Evolutionary conservation across 2,329 filamentous ascomycete genomes (phyloP).

Genomic region (Daldinia eschscholtzii): DNA sequence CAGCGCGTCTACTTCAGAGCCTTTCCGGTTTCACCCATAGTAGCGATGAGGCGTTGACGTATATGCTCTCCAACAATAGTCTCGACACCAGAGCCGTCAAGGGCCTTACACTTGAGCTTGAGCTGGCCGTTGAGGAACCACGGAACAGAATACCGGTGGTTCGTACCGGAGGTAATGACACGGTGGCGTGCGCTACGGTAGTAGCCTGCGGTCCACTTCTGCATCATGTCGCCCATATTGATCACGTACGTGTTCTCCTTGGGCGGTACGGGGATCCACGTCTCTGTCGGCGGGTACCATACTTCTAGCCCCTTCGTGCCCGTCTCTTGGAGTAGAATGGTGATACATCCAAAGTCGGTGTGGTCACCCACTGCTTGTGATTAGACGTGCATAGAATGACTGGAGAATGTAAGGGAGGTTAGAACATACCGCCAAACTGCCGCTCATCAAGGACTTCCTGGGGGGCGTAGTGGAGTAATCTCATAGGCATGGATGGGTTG

Average conservation of each 20-base stretch:
- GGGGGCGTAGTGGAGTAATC: slow-evolving; percentile 49
- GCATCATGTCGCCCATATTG: slow-evolving; percentile 56
- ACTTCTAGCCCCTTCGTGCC: slow-evolving; percentile 50
- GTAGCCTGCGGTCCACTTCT: slow-evolving; percentile 50
- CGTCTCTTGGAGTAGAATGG: slow-evolving; percentile 51
- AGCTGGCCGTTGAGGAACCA: slow-evolving; percentile 50
- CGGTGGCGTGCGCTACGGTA: slow-evolving; percentile 52
- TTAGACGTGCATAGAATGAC: slow-evolving; percentile 9
- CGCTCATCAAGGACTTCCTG: slow-evolving; percentile 41
- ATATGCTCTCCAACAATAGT: slow-evolving; percentile 45
- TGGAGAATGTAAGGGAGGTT: background rate
- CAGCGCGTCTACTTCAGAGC: slow-evolving; percentile 25
- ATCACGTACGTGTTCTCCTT: slow-evolving; percentile 54
- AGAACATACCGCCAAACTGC: slow-evolving; percentile 47
- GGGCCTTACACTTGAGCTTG: slow-evolving; percentile 39
- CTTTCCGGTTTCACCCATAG: slow-evolving; percentile 40
- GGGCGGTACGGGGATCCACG: slow-evolving; percentile 52
- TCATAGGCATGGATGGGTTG: slow-evolving; percentile 47
- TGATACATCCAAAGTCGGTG: slow-evolving; percentile 51
- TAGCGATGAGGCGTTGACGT: slow-evolving; percentile 42
- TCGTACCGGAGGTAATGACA: slow-evolving; percentile 47
- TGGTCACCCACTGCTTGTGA: slow-evolving; percentile 46
- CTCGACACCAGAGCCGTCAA: slow-evolving; percentile 46
- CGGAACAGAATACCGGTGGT: slow-evolving; percentile 48
- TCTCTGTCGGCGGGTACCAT: slow-evolving; percentile 45